Conservation (phyloP, 805 yeast genomes). For the Ogataea degrootiae region DNA sequence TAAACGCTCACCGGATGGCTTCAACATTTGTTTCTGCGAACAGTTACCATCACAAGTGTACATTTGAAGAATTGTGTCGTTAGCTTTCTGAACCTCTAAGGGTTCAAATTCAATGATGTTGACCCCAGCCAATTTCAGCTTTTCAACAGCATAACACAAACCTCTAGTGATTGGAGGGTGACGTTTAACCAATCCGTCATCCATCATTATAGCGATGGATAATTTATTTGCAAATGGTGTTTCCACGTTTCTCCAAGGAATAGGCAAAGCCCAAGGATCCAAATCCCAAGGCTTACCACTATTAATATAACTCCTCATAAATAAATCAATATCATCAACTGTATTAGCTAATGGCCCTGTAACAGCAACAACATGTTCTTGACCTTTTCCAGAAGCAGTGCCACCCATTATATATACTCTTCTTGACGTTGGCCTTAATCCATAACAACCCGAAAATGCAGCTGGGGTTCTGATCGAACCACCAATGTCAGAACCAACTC, state of each 20-base stretch:
- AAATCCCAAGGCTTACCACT: constrained; percentile 60
- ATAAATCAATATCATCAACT: constrained; percentile 61
- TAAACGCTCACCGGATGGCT: constrained; percentile 66
- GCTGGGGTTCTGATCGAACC: constrained; percentile 69
- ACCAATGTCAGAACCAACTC: constrained; percentile 69
- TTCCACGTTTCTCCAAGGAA: constrained; percentile 48
- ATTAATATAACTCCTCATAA: constrained; percentile 59
- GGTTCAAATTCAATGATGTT: constrained; percentile 53
- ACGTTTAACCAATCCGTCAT: constrained; percentile 62
- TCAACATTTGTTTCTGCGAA: constrained; percentile 46
- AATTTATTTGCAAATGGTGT: constrained; percentile 36
- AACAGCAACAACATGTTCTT: constrained; percentile 60
- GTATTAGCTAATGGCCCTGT: constrained; percentile 65
- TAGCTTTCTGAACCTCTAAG: constrained; percentile 52
- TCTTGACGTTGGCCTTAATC: constrained; percentile 57
- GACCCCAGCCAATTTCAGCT: constrained; percentile 55
- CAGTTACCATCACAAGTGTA: constrained; percentile 68
- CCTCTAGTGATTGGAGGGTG: constrained; percentile 62
- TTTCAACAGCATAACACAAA: constrained; percentile 47
- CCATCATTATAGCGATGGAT: constrained; percentile 58
- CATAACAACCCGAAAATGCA: constrained; percentile 57
- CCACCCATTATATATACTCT: constrained; percentile 46
- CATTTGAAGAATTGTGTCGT: constrained; percentile 50
- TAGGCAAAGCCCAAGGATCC: constrained; percentile 41
- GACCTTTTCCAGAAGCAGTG: constrained; percentile 55